These are phyloP conservation scores for Sporothrix brasiliensis DNA, from an alignment of 2,329 filamentous ascomycete species.

Conservation along the genomic window DNA sequence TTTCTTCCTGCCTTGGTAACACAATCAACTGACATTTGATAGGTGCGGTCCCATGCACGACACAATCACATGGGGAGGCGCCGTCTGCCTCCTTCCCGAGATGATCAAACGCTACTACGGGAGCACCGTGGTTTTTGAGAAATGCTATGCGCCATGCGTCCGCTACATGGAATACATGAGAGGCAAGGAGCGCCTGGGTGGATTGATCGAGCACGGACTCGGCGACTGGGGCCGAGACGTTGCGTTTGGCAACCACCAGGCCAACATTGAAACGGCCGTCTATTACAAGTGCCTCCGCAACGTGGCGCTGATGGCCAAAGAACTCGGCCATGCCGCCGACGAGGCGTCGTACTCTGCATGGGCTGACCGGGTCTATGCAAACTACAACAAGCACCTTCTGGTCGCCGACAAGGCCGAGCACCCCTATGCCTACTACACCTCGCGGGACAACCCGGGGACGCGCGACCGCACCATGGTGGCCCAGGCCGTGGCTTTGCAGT, in stretches of 20 bases:
- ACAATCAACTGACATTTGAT: too few species aligned
- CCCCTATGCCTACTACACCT: neutral
- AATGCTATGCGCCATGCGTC: neutral
- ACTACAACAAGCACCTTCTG: neutral
- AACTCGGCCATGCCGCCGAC: neutral
- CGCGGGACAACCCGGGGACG: neutral
- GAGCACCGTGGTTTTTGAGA: neutral
- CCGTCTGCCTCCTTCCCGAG: neutral
- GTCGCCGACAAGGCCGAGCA: neutral
- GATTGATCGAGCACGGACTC: neutral
- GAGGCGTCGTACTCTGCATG: neutral
- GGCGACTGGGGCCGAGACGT: neutral
- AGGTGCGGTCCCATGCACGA: neutral
- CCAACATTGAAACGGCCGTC: slow-evolving; percentile 8
- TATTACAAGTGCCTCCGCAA: neutral
- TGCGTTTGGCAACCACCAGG: neutral
- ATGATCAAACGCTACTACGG: neutral
- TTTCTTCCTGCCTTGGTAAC: too few species aligned
- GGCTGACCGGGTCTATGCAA: neutral
- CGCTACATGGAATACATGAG: neutral
- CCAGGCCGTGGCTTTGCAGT: neutral
- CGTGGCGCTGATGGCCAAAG: neutral
- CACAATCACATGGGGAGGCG: neutral
- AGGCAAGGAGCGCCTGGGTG: neutral
- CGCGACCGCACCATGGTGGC: neutral